Conservation (phyloP, 495 filamentous ascomycete genomes). For the Extremus antarcticus region DNA sequence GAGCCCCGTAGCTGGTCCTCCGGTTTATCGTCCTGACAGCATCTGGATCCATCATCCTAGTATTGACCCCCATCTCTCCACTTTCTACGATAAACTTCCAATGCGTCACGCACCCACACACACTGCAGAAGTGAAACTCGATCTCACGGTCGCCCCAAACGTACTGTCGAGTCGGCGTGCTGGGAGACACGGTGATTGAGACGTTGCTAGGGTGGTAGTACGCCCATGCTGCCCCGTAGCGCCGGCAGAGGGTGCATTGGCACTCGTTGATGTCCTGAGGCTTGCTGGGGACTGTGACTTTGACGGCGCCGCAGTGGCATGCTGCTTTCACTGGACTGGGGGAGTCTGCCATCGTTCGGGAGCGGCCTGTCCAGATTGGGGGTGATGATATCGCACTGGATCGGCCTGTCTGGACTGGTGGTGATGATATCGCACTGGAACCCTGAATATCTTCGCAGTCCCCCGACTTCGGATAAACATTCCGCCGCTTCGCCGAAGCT, state of each 20-base stretch:
- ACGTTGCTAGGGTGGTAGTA: conserved; percentile 28
- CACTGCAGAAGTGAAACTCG: conserved; percentile 15
- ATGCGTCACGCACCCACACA: conserved; percentile 16
- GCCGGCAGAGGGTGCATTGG: conserved; percentile 30
- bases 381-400: too few relatives aligned
- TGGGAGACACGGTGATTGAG: conserved; percentile 15
- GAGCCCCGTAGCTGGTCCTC: conserved; percentile 8
- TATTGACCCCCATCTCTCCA: conserved; percentile 10
- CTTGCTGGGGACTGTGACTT: conserved; percentile 23
- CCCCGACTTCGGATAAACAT: too few relatives aligned
- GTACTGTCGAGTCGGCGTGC: conserved; percentile 10
- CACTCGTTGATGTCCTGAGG: conserved; percentile 28
- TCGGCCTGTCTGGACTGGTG: too few relatives aligned
- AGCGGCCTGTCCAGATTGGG: too few relatives aligned
- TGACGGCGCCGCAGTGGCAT: conserved; percentile 31
- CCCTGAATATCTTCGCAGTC: too few relatives aligned
- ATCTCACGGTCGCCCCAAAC: conserved; percentile 18
- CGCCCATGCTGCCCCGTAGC: conserved; percentile 29
- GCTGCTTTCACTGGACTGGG: conserved; percentile 1
- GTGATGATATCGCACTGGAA: too few relatives aligned
- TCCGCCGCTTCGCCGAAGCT: too few relatives aligned
- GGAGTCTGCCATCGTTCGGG: background rate
- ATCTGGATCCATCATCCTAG: conserved; percentile 14
- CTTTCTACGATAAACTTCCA: background rate
- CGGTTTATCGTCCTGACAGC: conserved; percentile 11